Evolutionary conservation across 2,329 filamentous ascomycete genomes (phyloP).

Genomic region (Coleophoma eucalyptorum): DNA sequence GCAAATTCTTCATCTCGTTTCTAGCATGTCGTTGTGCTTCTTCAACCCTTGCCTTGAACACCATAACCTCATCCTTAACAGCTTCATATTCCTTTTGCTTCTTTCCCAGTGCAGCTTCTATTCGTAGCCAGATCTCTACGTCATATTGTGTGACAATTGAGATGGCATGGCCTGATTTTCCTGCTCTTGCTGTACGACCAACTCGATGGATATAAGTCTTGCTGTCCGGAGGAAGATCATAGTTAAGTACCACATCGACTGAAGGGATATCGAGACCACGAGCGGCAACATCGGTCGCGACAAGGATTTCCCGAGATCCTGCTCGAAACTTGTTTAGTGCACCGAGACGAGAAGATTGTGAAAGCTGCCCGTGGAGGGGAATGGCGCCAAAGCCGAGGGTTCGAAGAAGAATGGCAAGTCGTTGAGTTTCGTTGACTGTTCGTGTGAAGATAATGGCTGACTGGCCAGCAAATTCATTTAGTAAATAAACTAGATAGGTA

Average conservation of each 20-base stretch:
- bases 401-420: slow-evolving; percentile 78
- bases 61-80: slow-evolving; percentile 80
- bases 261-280: slow-evolving; percentile 89
- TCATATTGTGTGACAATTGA: slow-evolving; percentile 86
- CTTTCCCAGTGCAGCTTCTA: slow-evolving; percentile 78
- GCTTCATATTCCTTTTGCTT: slow-evolving; percentile 67
- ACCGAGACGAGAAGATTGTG: slow-evolving; percentile 80
- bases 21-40: slow-evolving; percentile 80
- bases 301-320: slow-evolving; percentile 77
- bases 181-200: slow-evolving; percentile 82
- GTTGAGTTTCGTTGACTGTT: slow-evolving; percentile 87
- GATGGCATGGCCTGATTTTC: slow-evolving; percentile 78
- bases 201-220: slow-evolving; percentile 93
- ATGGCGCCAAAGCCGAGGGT: slow-evolving; percentile 86
- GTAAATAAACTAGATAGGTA: slow-evolving; percentile 78
- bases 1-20: slow-evolving; percentile 75
- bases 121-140: slow-evolving; percentile 73
- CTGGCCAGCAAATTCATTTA: slow-evolving; percentile 85
- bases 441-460: slow-evolving; percentile 86
- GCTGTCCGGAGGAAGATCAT: slow-evolving; percentile 76
- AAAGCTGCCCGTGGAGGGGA: slow-evolving; percentile 88
- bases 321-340: slow-evolving; percentile 88
- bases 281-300: slow-evolving; percentile 91
- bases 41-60: slow-evolving; percentile 72
- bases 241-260: slow-evolving; percentile 86